Conservation (phyloP, 805 yeast genomes). For the Saturnispora diversa region DNA sequence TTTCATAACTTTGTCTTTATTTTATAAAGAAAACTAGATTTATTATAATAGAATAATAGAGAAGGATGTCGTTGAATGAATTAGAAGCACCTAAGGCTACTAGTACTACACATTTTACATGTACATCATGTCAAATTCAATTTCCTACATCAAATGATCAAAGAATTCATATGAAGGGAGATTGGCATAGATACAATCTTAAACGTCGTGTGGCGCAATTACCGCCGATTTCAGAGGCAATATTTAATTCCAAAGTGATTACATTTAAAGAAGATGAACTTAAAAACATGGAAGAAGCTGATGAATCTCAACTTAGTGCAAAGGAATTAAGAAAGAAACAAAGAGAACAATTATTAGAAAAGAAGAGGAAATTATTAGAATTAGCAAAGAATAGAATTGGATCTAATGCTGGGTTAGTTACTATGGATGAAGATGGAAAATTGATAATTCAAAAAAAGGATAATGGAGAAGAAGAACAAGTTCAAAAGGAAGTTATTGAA, state of each 20-base stretch:
- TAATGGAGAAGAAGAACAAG: conserved; percentile 17
- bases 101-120: conserved; percentile 37
- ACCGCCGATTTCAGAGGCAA: conserved; percentile 46
- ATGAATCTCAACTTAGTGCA: conserved; percentile 9
- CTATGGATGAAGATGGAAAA: conserved; percentile 24
- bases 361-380: conserved; percentile 41
- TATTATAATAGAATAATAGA: neutral
- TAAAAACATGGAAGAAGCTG: conserved; percentile 14
- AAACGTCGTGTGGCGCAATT: conserved; percentile 85
- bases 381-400: conserved; percentile 37
- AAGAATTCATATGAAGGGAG: conserved; percentile 91
- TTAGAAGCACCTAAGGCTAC: conserved; percentile 7
- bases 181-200: conserved; percentile 95
- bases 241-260: conserved; percentile 26
- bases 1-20: too few relatives aligned
- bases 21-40: neutral
- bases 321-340: conserved; percentile 44
- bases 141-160: conserved; percentile 79
- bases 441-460: conserved; percentile 15
- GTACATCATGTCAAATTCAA: conserved; percentile 82
- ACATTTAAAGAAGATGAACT: conserved; percentile 19
- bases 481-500: conserved; percentile 17
- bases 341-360: conserved; percentile 41
- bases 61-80: neutral
- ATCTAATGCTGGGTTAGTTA: conserved; percentile 23